A percentile compares a stretch with the other conserved stretches of the same genome.
Conservation (phyloP, 495 filamentous ascomycete species). For the Aspergillus homomorphus region DNA sequence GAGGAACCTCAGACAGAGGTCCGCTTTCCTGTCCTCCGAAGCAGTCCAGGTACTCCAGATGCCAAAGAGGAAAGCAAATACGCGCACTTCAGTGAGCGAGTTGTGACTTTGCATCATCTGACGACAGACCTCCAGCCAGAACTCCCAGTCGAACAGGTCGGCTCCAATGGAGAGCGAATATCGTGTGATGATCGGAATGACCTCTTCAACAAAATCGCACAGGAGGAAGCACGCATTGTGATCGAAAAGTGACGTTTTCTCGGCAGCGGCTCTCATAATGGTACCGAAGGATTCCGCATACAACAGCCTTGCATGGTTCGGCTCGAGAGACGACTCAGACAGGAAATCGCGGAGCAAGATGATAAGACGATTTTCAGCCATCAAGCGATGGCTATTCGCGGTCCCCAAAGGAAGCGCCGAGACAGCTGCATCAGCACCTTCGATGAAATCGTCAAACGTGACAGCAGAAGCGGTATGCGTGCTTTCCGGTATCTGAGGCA, state of each 20-base stretch:
- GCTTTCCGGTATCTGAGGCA: conserved; percentile 50
- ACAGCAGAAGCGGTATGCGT: conserved; percentile 56
- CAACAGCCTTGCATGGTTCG: conserved; percentile 57
- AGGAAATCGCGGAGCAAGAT: conserved; percentile 85
- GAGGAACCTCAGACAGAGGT: conserved; percentile 75
- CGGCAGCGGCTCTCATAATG: conserved; percentile 68
- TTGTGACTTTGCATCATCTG: conserved; percentile 86
- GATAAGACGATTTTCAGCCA: conserved; percentile 90
- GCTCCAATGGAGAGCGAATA: conserved; percentile 50
- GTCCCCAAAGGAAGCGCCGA: conserved; percentile 62
- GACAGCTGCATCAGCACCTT: conserved; percentile 65
- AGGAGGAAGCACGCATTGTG: conserved; percentile 87
- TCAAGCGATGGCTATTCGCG: conserved; percentile 69
- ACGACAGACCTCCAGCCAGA: conserved; percentile 83
- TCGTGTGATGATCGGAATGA: conserved; percentile 56
- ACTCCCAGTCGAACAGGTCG: conserved; percentile 69
- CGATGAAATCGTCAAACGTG: conserved; percentile 74
- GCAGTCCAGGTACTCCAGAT: conserved; percentile 73
- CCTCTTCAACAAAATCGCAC: conserved; percentile 89
- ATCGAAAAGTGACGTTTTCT: conserved; percentile 77
- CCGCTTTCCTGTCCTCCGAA: conserved; percentile 65
- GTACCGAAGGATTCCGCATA: conserved; percentile 78
- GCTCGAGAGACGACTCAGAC: conserved; percentile 58
- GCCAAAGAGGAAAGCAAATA: conserved; percentile 81
- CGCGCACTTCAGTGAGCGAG: conserved; percentile 86